Evolutionary conservation across 2,329 filamentous ascomycete species (phyloP), one percentile per base, ranked within the genome.

Genomic region (Penicillium italicum): DNA sequence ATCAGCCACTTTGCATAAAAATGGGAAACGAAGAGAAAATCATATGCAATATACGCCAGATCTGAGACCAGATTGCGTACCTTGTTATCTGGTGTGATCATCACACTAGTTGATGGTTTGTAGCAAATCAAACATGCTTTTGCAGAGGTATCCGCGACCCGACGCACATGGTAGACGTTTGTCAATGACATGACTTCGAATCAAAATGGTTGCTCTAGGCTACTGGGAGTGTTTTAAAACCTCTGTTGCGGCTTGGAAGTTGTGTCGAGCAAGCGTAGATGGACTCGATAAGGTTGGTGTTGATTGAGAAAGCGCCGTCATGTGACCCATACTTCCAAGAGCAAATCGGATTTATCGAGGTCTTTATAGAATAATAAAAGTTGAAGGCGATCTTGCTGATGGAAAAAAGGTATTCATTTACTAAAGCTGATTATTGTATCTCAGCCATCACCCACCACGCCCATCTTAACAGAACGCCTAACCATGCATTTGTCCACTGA

Each of bases 41-140:
- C 2, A n/a, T 9, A 8, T 28, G 16, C 4, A 12, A 3, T 22
- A 16, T 22, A 18, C 3, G 2, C 10, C 4, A 34, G 4, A 34
- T 20, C 3, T 2, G 5, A 20, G 10, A 24, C 9, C 6, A 43
- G 7, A 16, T 47, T n/a, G 5, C 51, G 48, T 65, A 94, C 92
- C 85, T 93, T 94, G 68, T 90, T 92, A 67, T 95, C 91, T 0
- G 89, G 84, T 9, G 91, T 95, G 64, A 96, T 90, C 52, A 99
- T 79, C 18, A 97, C 93, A 62, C 88, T 95, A 7, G 87, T 85
- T 56, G 87, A 91, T 9, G 89, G 88, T 75, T 94, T 96, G 79
- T 88, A 95, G 80, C 94, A 97, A 60, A 97, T 85, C 74, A 91
- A 88, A 75, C 94, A 99, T 47, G 90, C 81, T 74, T 90, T 96